Base-by-base conservation (phyloP, 2,329 filamentous ascomycete genomes). In the Endothia cerciana region DNA sequence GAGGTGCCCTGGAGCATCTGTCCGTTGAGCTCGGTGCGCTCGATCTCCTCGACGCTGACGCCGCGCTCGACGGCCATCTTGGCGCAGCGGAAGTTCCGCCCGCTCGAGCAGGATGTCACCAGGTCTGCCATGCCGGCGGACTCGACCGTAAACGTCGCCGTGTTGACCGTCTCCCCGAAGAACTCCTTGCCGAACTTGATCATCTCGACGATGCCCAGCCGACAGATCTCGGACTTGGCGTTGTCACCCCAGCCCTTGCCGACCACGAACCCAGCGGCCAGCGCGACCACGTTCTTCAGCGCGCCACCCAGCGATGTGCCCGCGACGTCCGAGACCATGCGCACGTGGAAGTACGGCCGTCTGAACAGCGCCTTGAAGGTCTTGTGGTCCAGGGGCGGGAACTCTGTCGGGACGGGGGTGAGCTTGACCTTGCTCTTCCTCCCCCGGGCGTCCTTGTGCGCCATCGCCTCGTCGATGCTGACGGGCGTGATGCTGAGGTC, bases 181-280 rank as follows among this genome's bases (percentile, higher is more conserved):
- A 98, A 99, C 72, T 91, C 88, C 77, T 94, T 93, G 70, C 94
- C 94, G 72, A 99, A 99, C 75, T 91, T 91, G 74, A 98, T 93
- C 90, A 97, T 97, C 80, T 99, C 95, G 72, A 97, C 85, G 56
- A 99, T 87, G 8, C 95, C 95, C 25, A 98, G 91, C 51, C 95
- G 91, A 93, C 99, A 98, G 68, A 99, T 90, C 56, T 95, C 95
- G n/a, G 95, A 93, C 82, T 99, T 98, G 71, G 94, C 94, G 72
- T 98, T 99, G 82, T 98, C 94, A 74, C 95, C 95, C 94, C 95
- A 99, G 70, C 94, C 94, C 68, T 94, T 87, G 43, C 95, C 95
- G 70, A 97, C 93, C 55, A 98, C 93, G 78, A 97, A 99, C 65
- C 95, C 95, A 40, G 95, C 94, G 5, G 93, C 94, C 22, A 99